These are phyloP conservation scores for Noccaea caerulescens DNA, from an alignment of 345 rosid species.

Conservation along the genomic window DNA sequence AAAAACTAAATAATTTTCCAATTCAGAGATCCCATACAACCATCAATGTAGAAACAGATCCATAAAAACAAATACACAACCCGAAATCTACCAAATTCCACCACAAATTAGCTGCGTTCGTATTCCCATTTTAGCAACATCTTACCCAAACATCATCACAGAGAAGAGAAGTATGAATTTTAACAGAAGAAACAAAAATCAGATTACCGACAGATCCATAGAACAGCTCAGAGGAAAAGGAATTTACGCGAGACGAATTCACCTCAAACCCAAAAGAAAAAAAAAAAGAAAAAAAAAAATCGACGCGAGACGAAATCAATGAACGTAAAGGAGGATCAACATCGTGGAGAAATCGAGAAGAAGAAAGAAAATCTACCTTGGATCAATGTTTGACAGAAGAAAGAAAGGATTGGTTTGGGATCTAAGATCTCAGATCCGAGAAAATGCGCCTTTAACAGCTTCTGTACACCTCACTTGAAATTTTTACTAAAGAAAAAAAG, in stretches of 20 bases:
- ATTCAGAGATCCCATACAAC: constrained; percentile 18
- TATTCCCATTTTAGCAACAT: constrained; percentile 8
- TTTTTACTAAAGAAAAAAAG: constrained; percentile 29
- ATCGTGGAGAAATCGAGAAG: constrained; percentile 1
- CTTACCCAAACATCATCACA: neutral
- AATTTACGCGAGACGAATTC: constrained; percentile 15
- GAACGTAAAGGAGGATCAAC: neutral
- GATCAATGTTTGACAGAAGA: constrained; percentile 5
- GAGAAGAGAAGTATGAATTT: neutral
- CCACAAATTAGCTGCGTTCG: constrained; percentile 21
- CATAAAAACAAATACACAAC: constrained; percentile 16
- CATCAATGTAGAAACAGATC: constrained; percentile 27
- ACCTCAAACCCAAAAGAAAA: too few relatives aligned
- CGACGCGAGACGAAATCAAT: constrained; percentile 11
- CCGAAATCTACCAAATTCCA: constrained; percentile 11
- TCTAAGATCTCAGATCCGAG: constrained; percentile 53
- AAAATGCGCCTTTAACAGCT: constrained; percentile 44
- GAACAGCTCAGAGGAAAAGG: neutral
- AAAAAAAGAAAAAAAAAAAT: too few relatives aligned
- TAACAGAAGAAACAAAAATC: constrained; percentile 1
- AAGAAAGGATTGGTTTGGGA: constrained; percentile 21
- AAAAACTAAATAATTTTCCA: neutral
- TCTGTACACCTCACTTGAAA: constrained; percentile 37
- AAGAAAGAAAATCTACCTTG: constrained; percentile 33
- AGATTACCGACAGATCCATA: constrained; percentile 33